Percentiles rank a stretch among this genome's conserved stretches.
Conservation (phyloP, 2,329 filamentous ascomycete genomes). For the Claviceps purpurea region DNA sequence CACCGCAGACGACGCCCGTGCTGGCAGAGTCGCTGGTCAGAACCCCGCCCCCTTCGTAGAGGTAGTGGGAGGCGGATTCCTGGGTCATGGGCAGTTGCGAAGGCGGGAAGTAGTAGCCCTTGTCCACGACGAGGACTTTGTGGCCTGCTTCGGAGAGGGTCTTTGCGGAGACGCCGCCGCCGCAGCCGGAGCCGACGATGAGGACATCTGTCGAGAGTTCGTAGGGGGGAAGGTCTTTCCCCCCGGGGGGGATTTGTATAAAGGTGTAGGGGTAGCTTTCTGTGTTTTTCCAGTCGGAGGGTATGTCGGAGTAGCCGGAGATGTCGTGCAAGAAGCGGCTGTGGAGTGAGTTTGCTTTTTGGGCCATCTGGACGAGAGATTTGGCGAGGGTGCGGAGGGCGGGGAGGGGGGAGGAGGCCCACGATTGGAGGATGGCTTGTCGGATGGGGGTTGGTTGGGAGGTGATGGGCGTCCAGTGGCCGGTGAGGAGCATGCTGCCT, state of each 20-base stretch:
- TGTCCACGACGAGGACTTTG: constrained; percentile 68
- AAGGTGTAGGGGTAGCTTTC: constrained; percentile 45
- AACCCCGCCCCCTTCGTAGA: constrained; percentile 58
- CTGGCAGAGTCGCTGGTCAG: constrained; percentile 41
- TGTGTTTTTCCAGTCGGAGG: constrained; percentile 35
- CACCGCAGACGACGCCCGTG: constrained; percentile 51
- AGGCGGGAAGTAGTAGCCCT: constrained; percentile 63
- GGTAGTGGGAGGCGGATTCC: constrained; percentile 40
- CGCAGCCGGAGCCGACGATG: constrained; percentile 77
- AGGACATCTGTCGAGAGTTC: constrained; percentile 67
- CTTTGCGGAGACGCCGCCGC: constrained; percentile 70
- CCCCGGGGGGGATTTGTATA: constrained; percentile 36
- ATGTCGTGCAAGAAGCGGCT: constrained; percentile 41
- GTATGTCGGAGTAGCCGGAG: constrained; percentile 43
- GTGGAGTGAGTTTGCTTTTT: constrained; percentile 40
- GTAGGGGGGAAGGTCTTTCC: constrained; percentile 26
- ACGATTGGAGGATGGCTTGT: constrained; percentile 47
- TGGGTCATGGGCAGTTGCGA: constrained; percentile 63
- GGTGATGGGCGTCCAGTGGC: constrained; percentile 48
- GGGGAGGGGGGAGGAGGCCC: constrained; percentile 44
- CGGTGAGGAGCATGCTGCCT: constrained; percentile 53
- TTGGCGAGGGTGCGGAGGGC: constrained; percentile 42
- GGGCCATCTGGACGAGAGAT: constrained; percentile 39
- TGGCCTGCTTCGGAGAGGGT: constrained; percentile 65
- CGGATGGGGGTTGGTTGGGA: constrained; percentile 47